Evolutionary conservation across 331 rosid genomes (phyloP).

Genomic region (Quercus phellos): DNA sequence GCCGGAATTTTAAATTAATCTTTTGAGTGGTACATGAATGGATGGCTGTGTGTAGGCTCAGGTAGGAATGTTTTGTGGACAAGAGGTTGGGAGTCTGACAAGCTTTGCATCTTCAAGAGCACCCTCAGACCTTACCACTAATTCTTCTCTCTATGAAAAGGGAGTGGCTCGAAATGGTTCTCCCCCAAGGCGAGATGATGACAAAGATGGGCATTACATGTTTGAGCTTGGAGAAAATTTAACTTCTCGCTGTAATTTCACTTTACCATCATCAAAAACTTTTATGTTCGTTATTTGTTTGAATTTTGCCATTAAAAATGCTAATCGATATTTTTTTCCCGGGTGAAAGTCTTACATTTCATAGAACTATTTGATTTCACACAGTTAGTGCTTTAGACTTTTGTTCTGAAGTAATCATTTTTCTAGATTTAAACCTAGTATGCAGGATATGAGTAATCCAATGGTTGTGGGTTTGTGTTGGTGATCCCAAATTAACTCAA

Average conservation of each 20-base stretch:
- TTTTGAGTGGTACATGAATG: conserved; percentile 67
- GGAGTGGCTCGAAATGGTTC: conserved; percentile 88
- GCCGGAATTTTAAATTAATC: conserved; percentile 30
- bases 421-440: too few species aligned
- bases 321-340: background rate
- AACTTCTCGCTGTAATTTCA: conserved; percentile 97
- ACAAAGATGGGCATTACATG: conserved; percentile 99
- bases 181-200: conserved; percentile 96
- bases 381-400: too few species aligned
- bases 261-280: conserved; percentile 51
- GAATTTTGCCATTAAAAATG: background rate
- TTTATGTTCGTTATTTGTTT: conserved; percentile 15
- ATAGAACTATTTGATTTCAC: too few species aligned
- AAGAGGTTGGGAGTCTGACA: conserved; percentile 81
- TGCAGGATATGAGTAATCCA: too few species aligned
- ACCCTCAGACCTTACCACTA: conserved; percentile 60
- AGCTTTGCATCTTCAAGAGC: conserved; percentile 80
- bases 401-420: too few species aligned
- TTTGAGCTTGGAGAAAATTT: conserved; percentile 95
- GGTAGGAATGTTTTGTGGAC: conserved; percentile 97
- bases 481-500: background rate
- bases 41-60: conserved; percentile 99
- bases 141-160: conserved; percentile 56
- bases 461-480: background rate
- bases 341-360: too few species aligned